A percentile compares a stretch with the other conserved stretches of the same genome.
phyloP scores from a whole-genome alignment of 2,329 filamentous ascomycete species.

The Incumbomyces lentus region DNA sequence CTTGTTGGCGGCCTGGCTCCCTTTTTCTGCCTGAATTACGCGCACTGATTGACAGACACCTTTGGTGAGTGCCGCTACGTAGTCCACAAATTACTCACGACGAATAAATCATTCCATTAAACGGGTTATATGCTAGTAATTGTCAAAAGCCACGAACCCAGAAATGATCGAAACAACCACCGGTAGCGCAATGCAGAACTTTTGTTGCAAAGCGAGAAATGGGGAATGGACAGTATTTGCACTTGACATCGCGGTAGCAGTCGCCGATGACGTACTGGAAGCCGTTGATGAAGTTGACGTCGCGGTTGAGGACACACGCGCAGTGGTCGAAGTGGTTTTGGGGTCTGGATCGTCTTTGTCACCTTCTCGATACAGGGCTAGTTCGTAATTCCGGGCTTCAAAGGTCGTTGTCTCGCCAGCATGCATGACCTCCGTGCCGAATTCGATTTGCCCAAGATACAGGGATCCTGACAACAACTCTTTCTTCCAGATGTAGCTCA shows the following conservation, averaged over 20 bases:
- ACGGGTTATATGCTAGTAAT: background rate
- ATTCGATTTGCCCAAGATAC: constrained; percentile 12
- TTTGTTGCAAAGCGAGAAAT: background rate
- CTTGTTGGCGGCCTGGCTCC: too few relatives aligned
- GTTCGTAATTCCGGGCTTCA: constrained; percentile 6
- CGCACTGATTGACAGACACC: too few relatives aligned
- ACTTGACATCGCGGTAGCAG: background rate
- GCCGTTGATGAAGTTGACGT: background rate
- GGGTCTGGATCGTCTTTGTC: constrained; percentile 10
- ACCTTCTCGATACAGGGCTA: constrained; percentile 9
- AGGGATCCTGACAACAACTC: constrained; percentile 10
- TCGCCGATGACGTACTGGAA: background rate
- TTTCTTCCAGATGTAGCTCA: constrained; percentile 12
- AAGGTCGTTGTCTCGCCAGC: constrained; percentile 9
- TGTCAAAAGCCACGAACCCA: background rate
- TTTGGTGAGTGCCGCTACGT: too few relatives aligned
- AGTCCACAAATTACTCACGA: too few relatives aligned
- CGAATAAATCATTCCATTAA: too few relatives aligned
- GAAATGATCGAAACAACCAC: background rate
- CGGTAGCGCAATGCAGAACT: constrained; percentile 1
- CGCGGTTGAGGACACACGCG: background rate
- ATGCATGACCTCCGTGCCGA: constrained; percentile 14
- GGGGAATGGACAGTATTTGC: background rate
- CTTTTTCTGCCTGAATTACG: too few relatives aligned
- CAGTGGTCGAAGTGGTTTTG: constrained; percentile 4